phyloP scores from a whole-genome alignment of 2,329 filamentous ascomycete species.

The Fusarium sterilihyphosum region DNA sequence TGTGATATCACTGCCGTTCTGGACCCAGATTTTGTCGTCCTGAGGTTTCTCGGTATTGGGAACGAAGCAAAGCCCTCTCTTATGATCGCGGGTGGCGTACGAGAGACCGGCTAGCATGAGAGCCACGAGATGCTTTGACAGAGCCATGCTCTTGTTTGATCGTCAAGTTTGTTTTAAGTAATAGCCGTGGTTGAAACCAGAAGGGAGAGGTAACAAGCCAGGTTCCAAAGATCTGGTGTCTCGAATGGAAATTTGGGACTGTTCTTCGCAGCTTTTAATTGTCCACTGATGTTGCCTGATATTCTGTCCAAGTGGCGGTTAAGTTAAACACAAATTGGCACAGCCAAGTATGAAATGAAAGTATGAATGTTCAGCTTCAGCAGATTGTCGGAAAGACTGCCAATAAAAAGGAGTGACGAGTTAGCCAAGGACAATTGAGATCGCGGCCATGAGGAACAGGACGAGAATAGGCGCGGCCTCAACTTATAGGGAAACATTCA shows the following conservation, averaged over 20 bases:
- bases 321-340: neutral
- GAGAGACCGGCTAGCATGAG: slow-evolving; percentile 37
- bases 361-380: neutral
- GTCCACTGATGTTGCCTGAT: neutral
- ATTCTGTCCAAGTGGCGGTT: neutral
- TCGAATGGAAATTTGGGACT: neutral
- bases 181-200: neutral
- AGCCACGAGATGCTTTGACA: slow-evolving; percentile 19
- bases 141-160: slow-evolving; percentile 11
- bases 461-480: neutral
- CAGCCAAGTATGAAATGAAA: neutral
- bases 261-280: neutral
- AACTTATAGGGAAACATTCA: neutral
- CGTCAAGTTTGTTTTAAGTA: neutral
- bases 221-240: neutral
- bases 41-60: slow-evolving; percentile 61
- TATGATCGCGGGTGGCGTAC: slow-evolving; percentile 53
- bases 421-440: neutral
- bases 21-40: slow-evolving; percentile 74
- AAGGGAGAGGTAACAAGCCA: neutral
- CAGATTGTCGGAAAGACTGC: neutral
- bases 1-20: slow-evolving; percentile 66
- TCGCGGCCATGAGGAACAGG: neutral
- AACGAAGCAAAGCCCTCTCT: slow-evolving; percentile 79
- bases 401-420: neutral